Percentiles rank a stretch among this genome's conserved stretches.
Evolutionary conservation across 1,284 basidiomycete species (phyloP).

Genomic region (Pascua sp.): DNA sequence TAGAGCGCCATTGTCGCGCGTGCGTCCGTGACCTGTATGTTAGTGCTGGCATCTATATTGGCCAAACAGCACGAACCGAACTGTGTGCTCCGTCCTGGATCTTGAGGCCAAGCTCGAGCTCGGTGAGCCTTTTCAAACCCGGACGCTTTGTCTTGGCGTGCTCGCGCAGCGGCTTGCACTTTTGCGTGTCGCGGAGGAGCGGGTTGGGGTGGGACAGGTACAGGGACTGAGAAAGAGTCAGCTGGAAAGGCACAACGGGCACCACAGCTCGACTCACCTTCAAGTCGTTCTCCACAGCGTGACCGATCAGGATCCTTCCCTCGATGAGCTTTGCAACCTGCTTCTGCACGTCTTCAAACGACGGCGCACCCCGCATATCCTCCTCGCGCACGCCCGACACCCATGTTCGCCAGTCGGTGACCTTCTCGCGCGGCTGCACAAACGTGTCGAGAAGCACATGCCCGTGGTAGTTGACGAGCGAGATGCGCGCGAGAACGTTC

Average conservation of each 20-base stretch:
- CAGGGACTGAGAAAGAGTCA: conserved; percentile 59
- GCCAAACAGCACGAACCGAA: conserved; percentile 57
- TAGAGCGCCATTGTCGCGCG: conserved; percentile 95
- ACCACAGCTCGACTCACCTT: conserved; percentile 55
- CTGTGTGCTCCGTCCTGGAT: conserved; percentile 88
- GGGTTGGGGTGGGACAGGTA: conserved; percentile 83
- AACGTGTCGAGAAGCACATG: conserved; percentile 77
- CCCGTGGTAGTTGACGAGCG: conserved; percentile 87
- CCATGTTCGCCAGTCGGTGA: conserved; percentile 90
- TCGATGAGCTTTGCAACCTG: conserved; percentile 73
- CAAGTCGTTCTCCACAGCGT: conserved; percentile 88
- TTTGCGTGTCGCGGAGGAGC: conserved; percentile 79
- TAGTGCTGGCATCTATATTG: not conserved
- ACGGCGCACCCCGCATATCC: conserved; percentile 75
- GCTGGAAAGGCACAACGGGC: not conserved
- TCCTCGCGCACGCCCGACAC: conserved; percentile 77
- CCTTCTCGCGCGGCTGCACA: conserved; percentile 79
- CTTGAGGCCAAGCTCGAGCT: conserved; percentile 72
- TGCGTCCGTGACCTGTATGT: conserved; percentile 76
- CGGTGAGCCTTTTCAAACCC: conserved; percentile 74
- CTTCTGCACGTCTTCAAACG: conserved; percentile 77
- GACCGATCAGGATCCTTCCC: conserved; percentile 83
- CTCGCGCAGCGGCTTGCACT: conserved; percentile 52
- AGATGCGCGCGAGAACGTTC: conserved; percentile 84
- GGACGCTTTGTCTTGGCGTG: conserved; percentile 62